A percentile compares a stretch with the other conserved stretches of the same genome.
phyloP scores from a whole-genome alignment of 306 rosid species.

The Acacia crassicarpa region DNA sequence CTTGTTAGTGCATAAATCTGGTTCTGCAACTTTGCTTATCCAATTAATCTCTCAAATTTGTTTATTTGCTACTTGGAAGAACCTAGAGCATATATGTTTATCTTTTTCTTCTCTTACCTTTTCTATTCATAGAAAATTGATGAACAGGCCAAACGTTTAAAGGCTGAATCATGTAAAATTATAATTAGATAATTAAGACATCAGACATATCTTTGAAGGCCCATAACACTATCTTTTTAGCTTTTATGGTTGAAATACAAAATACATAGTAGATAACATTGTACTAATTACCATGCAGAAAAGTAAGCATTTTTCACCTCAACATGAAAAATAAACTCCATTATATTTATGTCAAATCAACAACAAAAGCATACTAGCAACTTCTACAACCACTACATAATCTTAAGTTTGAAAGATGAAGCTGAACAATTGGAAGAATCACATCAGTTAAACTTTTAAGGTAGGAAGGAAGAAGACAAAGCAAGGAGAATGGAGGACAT shows the following conservation, averaged over 20 bases:
- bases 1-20: neutral
- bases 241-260: neutral
- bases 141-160: neutral
- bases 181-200: too few relatives aligned
- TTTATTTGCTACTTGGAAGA: neutral
- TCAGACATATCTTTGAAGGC: too few relatives aligned
- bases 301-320: conserved; percentile 36
- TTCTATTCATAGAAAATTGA: neutral
- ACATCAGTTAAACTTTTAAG: too few relatives aligned
- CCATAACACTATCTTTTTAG: too few relatives aligned
- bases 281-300: neutral
- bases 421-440: too few relatives aligned
- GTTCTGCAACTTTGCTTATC: neutral
- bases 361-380: too few relatives aligned
- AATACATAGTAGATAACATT: neutral
- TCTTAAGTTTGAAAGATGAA: too few relatives aligned
- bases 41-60: neutral
- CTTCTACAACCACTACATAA: too few relatives aligned
- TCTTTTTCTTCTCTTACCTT: neutral
- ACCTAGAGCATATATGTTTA: neutral
- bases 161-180: neutral
- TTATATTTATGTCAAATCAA: conserved; percentile 11
- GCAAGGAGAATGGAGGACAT: too few relatives aligned
- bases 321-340: conserved; percentile 30
- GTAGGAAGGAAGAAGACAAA: too few relatives aligned